Base-by-base conservation (phyloP, 129 eudicot species). In the Gnaphalium uliginosum region DNA sequence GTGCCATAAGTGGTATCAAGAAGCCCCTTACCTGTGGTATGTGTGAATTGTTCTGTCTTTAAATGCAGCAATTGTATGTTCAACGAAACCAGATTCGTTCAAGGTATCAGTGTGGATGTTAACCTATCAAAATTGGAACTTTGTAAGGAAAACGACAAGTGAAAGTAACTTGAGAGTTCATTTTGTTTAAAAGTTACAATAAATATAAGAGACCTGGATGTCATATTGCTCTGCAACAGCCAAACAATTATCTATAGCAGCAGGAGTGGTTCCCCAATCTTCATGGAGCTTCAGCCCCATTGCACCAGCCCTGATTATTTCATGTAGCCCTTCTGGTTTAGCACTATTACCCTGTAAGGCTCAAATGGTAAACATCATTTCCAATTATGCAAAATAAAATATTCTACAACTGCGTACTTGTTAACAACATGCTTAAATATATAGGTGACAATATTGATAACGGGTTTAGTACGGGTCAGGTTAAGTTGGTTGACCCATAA, bases 221-320 rank as follows among this genome's bases (percentile, higher is more conserved):
- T 94, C 99, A 86, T 94, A 86, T 78, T 87, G 77, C 4, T 90
- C 99, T 25, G 97, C 99, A 83, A 94, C 92, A 35, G 81, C 62
- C 83, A 94, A 86, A 84, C 97, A 94, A 68, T 78, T 89, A 71
- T 94, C 99, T 76, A 91, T 91, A 68, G 92, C 90, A 60, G 99
- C 97, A 64, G 97, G 96, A 75, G 99, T 94, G 62, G 96, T 85
- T 81, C 99, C 99, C 99, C 99, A 94, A 76, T 94, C 99, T 85
- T 94, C 99, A 69, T 94, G 99, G 79, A 94, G 92, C 86, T 94
- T 94, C 86, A 94, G 82, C 72, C 99, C 99, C 97, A 94, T 90
- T 77, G 99, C 99, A 53, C 99, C 99, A 75, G 99, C 96, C 81
- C 81, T 86, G 24, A 94, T 65, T 51, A 94, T 89, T 78, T 94